Evolutionary conservation across 106 monocot genomes (phyloP).

Genomic region (Xerophyta viscosa): DNA sequence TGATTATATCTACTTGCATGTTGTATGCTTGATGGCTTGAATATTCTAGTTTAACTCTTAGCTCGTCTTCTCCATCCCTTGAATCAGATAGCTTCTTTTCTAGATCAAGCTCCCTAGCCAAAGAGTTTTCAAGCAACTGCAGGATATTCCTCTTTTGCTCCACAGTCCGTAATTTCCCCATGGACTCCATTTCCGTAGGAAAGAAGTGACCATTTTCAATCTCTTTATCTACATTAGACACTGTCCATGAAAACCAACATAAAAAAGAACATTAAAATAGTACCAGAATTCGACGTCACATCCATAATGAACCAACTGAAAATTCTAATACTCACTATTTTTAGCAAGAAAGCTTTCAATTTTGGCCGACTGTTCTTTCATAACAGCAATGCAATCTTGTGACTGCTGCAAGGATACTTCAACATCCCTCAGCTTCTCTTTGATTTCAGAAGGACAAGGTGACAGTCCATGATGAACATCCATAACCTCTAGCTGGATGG

Average conservation of each 20-base stretch:
- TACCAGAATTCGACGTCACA: background rate
- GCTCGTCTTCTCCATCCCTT: constrained; percentile 39
- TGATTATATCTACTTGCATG: constrained; percentile 44
- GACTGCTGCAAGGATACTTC: constrained; percentile 44
- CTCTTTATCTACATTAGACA: constrained; percentile 23
- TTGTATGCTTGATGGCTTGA: constrained; percentile 32
- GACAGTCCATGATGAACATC: constrained; percentile 17
- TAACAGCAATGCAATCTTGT: constrained; percentile 46
- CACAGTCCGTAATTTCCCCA: constrained; percentile 32
- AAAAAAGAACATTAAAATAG: constrained; percentile 2
- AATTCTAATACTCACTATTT: constrained; percentile 25
- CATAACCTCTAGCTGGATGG: constrained; percentile 36
- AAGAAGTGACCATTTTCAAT: constrained; percentile 26
- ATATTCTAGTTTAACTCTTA: constrained; percentile 46
- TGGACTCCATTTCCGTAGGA: constrained; percentile 11
- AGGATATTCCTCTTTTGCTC: constrained; percentile 62
- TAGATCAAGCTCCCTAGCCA: constrained; percentile 85
- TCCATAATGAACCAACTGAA: background rate
- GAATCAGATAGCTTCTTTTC: constrained; percentile 63
- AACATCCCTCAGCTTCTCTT: constrained; percentile 39
- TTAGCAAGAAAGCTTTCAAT: constrained; percentile 39
- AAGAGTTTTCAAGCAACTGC: constrained; percentile 80
- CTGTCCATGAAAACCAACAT: constrained; percentile 25
- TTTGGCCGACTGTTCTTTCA: constrained; percentile 36
- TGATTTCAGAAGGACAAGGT: constrained; percentile 13